A percentile compares a stretch with the other conserved stretches of the same genome.
Conservation (phyloP, 345 rosid species). For the Balakata baccata region DNA sequence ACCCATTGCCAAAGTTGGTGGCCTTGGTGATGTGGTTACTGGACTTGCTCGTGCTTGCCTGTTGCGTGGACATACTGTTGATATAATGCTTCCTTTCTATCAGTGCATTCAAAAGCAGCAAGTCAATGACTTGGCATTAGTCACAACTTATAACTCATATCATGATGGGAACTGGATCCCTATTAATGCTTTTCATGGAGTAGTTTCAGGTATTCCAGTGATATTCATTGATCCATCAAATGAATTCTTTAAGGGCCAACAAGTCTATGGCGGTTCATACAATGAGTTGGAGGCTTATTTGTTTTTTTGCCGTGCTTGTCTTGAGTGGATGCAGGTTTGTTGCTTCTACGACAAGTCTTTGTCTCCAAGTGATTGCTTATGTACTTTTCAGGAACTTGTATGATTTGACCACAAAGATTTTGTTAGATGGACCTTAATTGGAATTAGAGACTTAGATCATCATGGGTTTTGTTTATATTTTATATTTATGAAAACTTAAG, state of each 20-base stretch:
- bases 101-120: conserved; percentile 43
- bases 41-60: conserved; percentile 57
- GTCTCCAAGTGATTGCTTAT: neutral
- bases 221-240: conserved; percentile 52
- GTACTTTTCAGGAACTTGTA: neutral
- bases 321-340: conserved; percentile 64
- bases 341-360: neutral
- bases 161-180: conserved; percentile 51
- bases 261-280: conserved; percentile 53
- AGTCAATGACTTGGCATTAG: conserved; percentile 34
- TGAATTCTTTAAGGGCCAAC: conserved; percentile 48
- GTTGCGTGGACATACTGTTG: conserved; percentile 48
- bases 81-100: conserved; percentile 56
- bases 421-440: neutral
- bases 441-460: neutral
- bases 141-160: conserved; percentile 36
- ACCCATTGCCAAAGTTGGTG: conserved; percentile 64
- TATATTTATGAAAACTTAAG: neutral
- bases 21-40: conserved; percentile 62
- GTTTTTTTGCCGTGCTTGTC: conserved; percentile 57
- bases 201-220: conserved; percentile 43
- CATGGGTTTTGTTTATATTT: neutral
- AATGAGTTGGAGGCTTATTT: conserved; percentile 57
- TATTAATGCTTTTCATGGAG: conserved; percentile 42
- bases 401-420: neutral